These are phyloP conservation scores for Penicillium rolfsii DNA, from an alignment of 2,329 filamentous ascomycete species.

Conservation along the genomic window DNA sequence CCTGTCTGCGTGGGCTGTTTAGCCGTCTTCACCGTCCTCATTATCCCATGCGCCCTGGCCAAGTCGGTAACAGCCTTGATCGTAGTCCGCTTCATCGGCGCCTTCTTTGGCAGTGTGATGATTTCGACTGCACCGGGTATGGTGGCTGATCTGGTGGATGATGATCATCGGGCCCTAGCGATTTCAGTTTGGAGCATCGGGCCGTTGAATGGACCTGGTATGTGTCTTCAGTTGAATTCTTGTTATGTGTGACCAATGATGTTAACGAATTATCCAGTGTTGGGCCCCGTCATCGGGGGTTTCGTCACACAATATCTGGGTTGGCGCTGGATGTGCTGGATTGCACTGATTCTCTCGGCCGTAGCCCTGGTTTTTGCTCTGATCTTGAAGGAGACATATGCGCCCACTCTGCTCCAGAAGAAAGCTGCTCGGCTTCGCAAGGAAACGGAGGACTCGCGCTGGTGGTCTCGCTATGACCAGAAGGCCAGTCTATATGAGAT, in stretches of 20 bases:
- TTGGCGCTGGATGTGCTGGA: constrained; percentile 88
- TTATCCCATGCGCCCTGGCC: constrained; percentile 72
- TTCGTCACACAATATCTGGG: constrained; percentile 72
- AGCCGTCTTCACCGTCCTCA: constrained; percentile 65
- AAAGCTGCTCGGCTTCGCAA: constrained; percentile 68
- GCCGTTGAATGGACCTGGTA: constrained; percentile 73
- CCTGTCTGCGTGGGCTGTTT: constrained; percentile 70
- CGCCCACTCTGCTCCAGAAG: constrained; percentile 68
- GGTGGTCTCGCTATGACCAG: constrained; percentile 81
- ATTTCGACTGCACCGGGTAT: constrained; percentile 82
- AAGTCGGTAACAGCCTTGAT: constrained; percentile 69
- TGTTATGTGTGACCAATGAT: neutral
- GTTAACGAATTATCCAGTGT: constrained; percentile 34
- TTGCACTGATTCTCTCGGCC: constrained; percentile 72
- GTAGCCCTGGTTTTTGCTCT: constrained; percentile 62
- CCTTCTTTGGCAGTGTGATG: constrained; percentile 76
- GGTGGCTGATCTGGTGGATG: constrained; percentile 78
- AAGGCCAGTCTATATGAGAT: constrained; percentile 66
- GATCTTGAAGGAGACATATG: constrained; percentile 74
- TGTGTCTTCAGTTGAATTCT: constrained; percentile 15
- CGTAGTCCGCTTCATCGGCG: constrained; percentile 73
- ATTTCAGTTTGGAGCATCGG: constrained; percentile 84
- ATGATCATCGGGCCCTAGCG: constrained; percentile 77
- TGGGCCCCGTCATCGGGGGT: constrained; percentile 75
- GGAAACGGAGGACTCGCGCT: constrained; percentile 70